phyloP scores from a whole-genome alignment of 805 yeast species.

The Nakazawaea wickerhamii region DNA sequence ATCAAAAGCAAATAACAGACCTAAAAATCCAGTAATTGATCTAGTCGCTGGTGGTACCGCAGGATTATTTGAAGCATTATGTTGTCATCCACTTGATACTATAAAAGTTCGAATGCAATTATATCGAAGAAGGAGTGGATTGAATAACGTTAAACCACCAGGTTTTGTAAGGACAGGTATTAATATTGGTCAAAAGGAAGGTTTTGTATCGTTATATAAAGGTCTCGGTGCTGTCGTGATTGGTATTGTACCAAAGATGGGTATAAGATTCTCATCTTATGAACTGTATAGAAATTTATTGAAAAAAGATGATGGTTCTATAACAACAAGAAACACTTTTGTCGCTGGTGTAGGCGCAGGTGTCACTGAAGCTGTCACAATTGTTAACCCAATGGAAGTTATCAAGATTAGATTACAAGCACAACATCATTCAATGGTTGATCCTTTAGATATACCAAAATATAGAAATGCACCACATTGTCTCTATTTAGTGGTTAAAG shows the following conservation, averaged over 20 bases:
- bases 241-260: constrained; percentile 98
- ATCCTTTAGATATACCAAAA: constrained; percentile 75
- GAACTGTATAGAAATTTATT: constrained; percentile 77
- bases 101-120: constrained; percentile 97
- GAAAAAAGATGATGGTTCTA: constrained; percentile 53
- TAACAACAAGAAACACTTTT: constrained; percentile 72
- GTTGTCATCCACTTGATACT: constrained; percentile 98
- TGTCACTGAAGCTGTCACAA: constrained; percentile 88
- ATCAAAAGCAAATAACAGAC: constrained; percentile 15
- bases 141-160: constrained; percentile 53
- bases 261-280: constrained; percentile 90
- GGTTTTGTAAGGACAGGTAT: constrained; percentile 84
- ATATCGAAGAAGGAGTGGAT: constrained; percentile 48
- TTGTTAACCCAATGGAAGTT: constrained; percentile 97
- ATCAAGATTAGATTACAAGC: constrained; percentile 95
- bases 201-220: constrained; percentile 81
- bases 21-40: constrained; percentile 49
- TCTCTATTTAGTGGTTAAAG: constrained; percentile 72
- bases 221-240: constrained; percentile 96
- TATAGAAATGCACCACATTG: constrained; percentile 94
- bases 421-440: constrained; percentile 85
- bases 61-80: constrained; percentile 93
- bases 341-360: constrained; percentile 97
- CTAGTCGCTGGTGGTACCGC: constrained; percentile 95
- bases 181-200: constrained; percentile 71